These are phyloP conservation scores for Scalesia atractyloides DNA, from an alignment of 129 eudicot species.

Conservation along the genomic window DNA sequence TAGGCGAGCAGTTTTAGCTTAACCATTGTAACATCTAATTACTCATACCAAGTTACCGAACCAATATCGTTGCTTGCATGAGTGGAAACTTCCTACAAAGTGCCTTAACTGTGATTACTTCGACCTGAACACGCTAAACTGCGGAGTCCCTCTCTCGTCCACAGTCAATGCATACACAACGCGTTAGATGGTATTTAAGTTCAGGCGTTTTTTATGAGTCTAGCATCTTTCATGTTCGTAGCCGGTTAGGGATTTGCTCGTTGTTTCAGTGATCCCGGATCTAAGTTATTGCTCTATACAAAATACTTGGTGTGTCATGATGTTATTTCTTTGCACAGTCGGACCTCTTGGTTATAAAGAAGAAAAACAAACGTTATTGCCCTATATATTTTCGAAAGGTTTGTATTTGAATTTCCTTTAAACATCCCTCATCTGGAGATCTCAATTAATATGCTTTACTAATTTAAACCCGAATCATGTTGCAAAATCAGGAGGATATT, in stretches of 20 bases:
- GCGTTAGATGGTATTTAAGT: no score
- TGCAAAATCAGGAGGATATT: conserved; percentile 70
- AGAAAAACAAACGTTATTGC: conserved; percentile 76
- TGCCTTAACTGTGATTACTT: no score
- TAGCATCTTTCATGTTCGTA: no score
- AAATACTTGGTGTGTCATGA: neutral
- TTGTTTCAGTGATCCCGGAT: neutral
- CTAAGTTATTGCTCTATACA: neutral
- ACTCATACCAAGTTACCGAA: no score
- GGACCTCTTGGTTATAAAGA: conserved; percentile 82
- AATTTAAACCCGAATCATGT: conserved; percentile 19
- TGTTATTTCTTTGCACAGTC: conserved; percentile 51
- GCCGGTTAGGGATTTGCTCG: no score
- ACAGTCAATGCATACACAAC: no score
- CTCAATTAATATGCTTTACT: conserved; percentile 7
- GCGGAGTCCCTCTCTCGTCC: no score
- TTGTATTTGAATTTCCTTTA: conserved; percentile 16
- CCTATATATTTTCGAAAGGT: conserved; percentile 95
- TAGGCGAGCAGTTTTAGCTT: neutral
- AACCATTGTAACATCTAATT: neutral
- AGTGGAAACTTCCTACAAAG: no score
- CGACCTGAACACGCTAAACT: no score
- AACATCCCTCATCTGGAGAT: conserved; percentile 1
- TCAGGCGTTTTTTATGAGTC: no score
- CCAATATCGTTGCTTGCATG: no score